phyloP scores from a whole-genome alignment of 116 monocot species.

The Phalaenopsis hybrid region DNA sequence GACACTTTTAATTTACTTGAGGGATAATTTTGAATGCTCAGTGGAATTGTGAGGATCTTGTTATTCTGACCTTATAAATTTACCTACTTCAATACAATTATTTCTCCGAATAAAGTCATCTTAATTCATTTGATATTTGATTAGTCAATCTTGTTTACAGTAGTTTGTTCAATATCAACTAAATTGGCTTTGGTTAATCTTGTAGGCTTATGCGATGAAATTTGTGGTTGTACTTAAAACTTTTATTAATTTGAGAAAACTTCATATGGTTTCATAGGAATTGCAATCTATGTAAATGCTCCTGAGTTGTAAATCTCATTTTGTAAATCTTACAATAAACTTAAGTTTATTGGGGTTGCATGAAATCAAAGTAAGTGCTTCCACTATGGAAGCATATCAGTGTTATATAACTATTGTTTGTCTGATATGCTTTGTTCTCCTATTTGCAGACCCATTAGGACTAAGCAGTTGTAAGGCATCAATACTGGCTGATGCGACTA shows the following conservation, averaged over 20 bases:
- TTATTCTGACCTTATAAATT: neutral
- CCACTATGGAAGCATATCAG: neutral
- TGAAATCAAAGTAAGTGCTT: neutral
- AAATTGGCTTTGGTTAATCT: neutral
- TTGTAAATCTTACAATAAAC: neutral
- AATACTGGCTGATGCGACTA: slow-evolving; percentile 53
- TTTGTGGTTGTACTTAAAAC: neutral
- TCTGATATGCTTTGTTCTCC: neutral
- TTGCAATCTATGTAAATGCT: neutral
- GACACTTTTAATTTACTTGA: neutral
- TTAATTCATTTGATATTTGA: neutral
- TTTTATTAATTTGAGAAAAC: neutral
- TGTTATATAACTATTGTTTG: neutral
- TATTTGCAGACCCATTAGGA: slow-evolving; percentile 45
- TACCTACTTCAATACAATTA: too few species aligned
- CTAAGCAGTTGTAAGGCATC: slow-evolving; percentile 77
- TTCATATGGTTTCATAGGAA: neutral
- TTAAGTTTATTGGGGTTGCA: neutral
- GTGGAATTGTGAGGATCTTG: neutral
- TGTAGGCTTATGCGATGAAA: neutral
- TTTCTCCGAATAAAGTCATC: neutral
- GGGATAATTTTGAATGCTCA: neutral
- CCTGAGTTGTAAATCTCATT: neutral
- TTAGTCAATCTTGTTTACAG: neutral
- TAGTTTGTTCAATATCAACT: neutral